phyloP scores from a whole-genome alignment of 768 basidiomycete genomes.

The Chalciporus sphaerocephalus region DNA sequence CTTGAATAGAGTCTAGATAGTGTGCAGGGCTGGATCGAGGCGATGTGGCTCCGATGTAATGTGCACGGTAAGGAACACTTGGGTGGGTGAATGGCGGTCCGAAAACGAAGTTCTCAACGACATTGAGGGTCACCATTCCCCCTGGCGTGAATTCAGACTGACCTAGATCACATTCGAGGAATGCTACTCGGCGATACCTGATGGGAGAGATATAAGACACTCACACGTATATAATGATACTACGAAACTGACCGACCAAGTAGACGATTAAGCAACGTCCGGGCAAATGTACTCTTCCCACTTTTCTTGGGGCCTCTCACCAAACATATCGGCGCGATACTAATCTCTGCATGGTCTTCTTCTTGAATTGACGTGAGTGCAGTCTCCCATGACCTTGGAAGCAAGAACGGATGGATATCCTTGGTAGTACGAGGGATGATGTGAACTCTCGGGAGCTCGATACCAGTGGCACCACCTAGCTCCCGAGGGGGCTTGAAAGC shows the following conservation, averaged over 20 bases:
- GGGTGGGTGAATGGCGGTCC: slow-evolving; percentile 90
- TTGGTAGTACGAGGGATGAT: slow-evolving; percentile 29
- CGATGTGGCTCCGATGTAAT: slow-evolving; percentile 77
- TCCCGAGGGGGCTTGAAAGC: slow-evolving; percentile 52
- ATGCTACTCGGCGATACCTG: slow-evolving; percentile 81
- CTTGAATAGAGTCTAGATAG: slow-evolving; percentile 67
- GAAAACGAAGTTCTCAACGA: slow-evolving; percentile 64
- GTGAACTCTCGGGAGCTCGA: slow-evolving; percentile 47
- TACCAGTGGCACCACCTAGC: slow-evolving; percentile 21
- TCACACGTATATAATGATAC: background rate
- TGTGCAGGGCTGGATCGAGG: slow-evolving; percentile 72
- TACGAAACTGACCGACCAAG: slow-evolving; percentile 43
- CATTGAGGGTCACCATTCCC: slow-evolving; percentile 76
- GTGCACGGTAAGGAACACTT: slow-evolving; percentile 62
- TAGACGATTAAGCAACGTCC: slow-evolving; percentile 68
- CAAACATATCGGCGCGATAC: slow-evolving; percentile 43
- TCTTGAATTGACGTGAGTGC: slow-evolving; percentile 20
- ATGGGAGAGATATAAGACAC: background rate
- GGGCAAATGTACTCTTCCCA: slow-evolving; percentile 88
- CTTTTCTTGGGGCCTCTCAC: slow-evolving; percentile 83
- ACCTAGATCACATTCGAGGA: slow-evolving; percentile 87
- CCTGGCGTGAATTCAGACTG: slow-evolving; percentile 92
- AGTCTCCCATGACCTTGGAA: slow-evolving; percentile 36
- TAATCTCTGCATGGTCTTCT: slow-evolving; percentile 11
- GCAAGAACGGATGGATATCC: slow-evolving; percentile 32